Base-by-base conservation (phyloP, 805 yeast genomes). In the Yarrowia deformans region DNA sequence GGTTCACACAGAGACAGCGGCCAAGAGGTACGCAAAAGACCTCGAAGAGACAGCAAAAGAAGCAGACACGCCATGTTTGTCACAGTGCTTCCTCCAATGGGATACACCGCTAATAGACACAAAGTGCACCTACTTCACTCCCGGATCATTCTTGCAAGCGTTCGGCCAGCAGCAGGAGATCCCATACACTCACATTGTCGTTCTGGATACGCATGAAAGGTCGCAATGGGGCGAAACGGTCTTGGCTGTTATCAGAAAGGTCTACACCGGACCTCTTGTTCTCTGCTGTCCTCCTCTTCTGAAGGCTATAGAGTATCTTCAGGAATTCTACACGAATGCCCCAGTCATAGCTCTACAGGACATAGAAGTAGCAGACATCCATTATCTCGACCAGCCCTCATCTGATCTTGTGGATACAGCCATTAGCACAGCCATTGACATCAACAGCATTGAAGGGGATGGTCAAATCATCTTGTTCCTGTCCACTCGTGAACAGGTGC, bases 161-260 rank as follows among this genome's bases (percentile, higher is more conserved):
- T 60, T 60, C n/a, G 46, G 66, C 13, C 66, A 45, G 8, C 50
- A 60, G n/a, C 66, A 60, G 42, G 66, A 45, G 42, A 19, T 60
- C 18, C 45, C 45, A 10, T 60, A 45, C n/a, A 34, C 52, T 5
- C 52, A 60, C 7, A 18, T 60, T 10, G 8, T 60, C 6, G 50
- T 45, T 8, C 2, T 60, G 19, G 66, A 60, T 12, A 60, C 66
- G 7, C 66, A 60, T 18, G 66, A 60, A 19, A n/a, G 66, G 14
- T 18, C 52, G 14, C 13, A n/a, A 16, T 60, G 66, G 66, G 66
- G 52, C 4, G 66, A 60, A 45, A 60, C 66, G 1, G 42, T 32
- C 3, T 34, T 60, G 16, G 18, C 52, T 2, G 46, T 60, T 13
- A 2, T 60, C 9, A 60, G 18, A 12, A 43, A 45, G 34, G 19